Conservation (phyloP, 2,329 filamentous ascomycete genomes). For the Epichloe gansuensis region DNA sequence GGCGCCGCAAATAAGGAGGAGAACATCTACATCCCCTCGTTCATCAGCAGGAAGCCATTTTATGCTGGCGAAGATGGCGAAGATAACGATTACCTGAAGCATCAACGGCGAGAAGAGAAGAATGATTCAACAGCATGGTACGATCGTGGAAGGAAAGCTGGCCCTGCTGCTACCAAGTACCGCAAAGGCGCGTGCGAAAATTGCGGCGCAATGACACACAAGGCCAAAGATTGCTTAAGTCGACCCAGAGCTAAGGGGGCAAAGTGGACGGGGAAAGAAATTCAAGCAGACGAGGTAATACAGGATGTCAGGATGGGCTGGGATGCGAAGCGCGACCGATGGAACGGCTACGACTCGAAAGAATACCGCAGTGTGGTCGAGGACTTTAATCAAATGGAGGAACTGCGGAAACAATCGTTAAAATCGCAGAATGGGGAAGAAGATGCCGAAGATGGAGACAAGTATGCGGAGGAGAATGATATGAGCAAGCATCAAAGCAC, state of each 20-base stretch:
- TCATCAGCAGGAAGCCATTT: slow-evolving; percentile 96
- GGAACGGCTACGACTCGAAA: slow-evolving; percentile 91
- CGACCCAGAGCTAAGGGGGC: slow-evolving; percentile 81
- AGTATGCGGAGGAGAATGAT: slow-evolving; percentile 89
- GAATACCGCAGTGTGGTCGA: slow-evolving; percentile 82
- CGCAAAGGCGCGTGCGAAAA: slow-evolving; percentile 98
- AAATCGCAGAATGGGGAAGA: slow-evolving; percentile 28
- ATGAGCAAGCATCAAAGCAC: slow-evolving; percentile 92
- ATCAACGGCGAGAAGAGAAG: slow-evolving; percentile 60
- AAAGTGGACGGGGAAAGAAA: slow-evolving; percentile 83
- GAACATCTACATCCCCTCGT: slow-evolving; percentile 96
- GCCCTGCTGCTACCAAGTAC: slow-evolving; percentile 86
- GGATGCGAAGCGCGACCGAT: slow-evolving; percentile 95
- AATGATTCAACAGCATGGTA: slow-evolving; percentile 78
- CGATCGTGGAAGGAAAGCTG: slow-evolving; percentile 71
- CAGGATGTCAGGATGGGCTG: slow-evolving; percentile 81
- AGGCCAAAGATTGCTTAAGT: slow-evolving; percentile 84
- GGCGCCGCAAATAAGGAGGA: slow-evolving; percentile 59
- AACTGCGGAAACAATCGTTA: slow-evolving; percentile 47
- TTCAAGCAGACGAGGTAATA: slow-evolving; percentile 79
- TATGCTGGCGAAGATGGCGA: slow-evolving; percentile 73
- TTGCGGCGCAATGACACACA: slow-evolving; percentile 94
- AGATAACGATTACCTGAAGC: slow-evolving; percentile 81
- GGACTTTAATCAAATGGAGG: slow-evolving; percentile 77
- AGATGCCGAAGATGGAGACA: slow-evolving; percentile 47